Evolutionary conservation across 2,329 filamentous ascomycete species (phyloP).

Genomic region (Fusarium drepaniforme): DNA sequence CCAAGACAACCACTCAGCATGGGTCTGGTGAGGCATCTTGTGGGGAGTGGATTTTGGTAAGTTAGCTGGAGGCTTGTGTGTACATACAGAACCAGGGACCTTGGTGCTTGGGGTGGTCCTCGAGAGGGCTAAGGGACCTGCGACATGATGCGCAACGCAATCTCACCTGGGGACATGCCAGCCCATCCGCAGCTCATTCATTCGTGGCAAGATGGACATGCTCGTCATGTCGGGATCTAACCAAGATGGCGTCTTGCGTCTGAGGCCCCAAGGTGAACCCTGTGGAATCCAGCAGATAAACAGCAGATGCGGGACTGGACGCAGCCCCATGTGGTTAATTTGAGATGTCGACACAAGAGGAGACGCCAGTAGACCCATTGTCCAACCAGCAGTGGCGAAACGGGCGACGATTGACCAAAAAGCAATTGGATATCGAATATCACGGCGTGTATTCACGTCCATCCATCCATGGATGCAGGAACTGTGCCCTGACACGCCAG

Average conservation of each 20-base stretch:
- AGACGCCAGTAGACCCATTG: slow-evolving; percentile 40
- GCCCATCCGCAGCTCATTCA: slow-evolving; percentile 27
- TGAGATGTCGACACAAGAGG: slow-evolving; percentile 40
- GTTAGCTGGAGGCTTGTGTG: slow-evolving; percentile 21
- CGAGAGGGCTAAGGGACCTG: slow-evolving; percentile 22
- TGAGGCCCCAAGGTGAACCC: slow-evolving; percentile 29
- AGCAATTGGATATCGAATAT: slow-evolving; percentile 41
- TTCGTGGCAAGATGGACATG: slow-evolving; percentile 18
- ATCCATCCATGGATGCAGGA: slow-evolving; percentile 38
- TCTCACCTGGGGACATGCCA: slow-evolving; percentile 22
- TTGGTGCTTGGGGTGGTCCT: slow-evolving; percentile 5
- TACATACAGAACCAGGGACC: slow-evolving; percentile 24
- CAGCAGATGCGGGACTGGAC: slow-evolving; percentile 36
- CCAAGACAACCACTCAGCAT: slow-evolving; percentile 35
- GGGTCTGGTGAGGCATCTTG: slow-evolving; percentile 31
- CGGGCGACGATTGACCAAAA: slow-evolving; percentile 29
- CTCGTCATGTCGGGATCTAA: slow-evolving; percentile 26
- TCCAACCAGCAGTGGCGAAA: slow-evolving; percentile 42
- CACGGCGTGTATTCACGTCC: slow-evolving; percentile 31
- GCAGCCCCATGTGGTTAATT: slow-evolving; percentile 34
- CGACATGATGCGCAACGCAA: slow-evolving; percentile 23
- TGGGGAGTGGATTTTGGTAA: slow-evolving; percentile 36
- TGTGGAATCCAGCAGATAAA: slow-evolving; percentile 35
- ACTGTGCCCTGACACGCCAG: slow-evolving; percentile 35
- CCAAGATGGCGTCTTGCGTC: slow-evolving; percentile 31